phyloP scores from a whole-genome alignment of 2,329 filamentous ascomycete species.

The Fusarium annulatum region DNA sequence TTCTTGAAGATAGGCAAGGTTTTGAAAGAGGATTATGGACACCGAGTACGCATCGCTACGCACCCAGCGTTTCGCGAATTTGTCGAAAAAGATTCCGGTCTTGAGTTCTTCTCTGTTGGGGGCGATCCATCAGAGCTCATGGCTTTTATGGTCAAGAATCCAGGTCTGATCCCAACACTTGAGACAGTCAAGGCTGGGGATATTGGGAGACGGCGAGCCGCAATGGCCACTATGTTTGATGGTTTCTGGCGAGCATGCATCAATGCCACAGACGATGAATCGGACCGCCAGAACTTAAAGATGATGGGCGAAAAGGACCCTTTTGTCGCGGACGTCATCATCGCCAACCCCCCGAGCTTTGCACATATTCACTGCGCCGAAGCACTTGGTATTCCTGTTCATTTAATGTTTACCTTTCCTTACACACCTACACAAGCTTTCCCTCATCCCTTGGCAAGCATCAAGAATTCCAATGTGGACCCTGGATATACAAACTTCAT shows the following conservation, averaged over 20 bases:
- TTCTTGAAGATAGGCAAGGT: conserved; percentile 81
- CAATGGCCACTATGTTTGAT: conserved; percentile 85
- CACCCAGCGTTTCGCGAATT: conserved; percentile 83
- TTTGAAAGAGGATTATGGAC: conserved; percentile 76
- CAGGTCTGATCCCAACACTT: conserved; percentile 78
- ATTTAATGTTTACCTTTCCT: conserved; percentile 91
- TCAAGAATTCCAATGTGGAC: conserved; percentile 78
- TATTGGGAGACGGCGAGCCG: conserved; percentile 71
- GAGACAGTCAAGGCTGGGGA: conserved; percentile 80
- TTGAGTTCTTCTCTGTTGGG: conserved; percentile 85
- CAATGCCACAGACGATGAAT: conserved; percentile 74
- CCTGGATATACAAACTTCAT: conserved; percentile 82
- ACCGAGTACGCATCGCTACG: conserved; percentile 81
- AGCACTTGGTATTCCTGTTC: conserved; percentile 78
- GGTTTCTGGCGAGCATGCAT: conserved; percentile 85
- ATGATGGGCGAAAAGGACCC: conserved; percentile 72
- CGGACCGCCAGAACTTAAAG: conserved; percentile 68
- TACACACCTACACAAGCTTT: conserved; percentile 81
- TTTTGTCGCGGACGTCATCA: conserved; percentile 82
- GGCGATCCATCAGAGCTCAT: conserved; percentile 84
- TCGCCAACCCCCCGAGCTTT: conserved; percentile 84
- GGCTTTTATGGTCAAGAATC: conserved; percentile 91
- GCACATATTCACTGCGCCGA: conserved; percentile 85
- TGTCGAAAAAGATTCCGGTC: conserved; percentile 75
- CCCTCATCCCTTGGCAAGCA: conserved; percentile 80